Base-by-base conservation (phyloP, 75 land plant species). In the Cupressus sempervirens region DNA sequence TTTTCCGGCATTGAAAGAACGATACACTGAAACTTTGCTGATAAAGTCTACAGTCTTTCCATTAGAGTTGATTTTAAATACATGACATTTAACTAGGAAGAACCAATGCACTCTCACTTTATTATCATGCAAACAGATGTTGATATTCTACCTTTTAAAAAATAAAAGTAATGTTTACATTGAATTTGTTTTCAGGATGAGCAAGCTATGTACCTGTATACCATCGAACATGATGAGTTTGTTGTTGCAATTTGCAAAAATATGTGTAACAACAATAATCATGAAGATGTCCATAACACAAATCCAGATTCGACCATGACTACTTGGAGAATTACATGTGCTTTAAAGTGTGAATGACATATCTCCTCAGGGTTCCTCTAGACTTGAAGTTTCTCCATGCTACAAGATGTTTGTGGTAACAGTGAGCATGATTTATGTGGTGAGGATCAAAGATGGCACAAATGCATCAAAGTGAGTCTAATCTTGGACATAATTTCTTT, bases 181-280 rank as follows among this genome's bases (percentile, higher is more conserved):
- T 35, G 53, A 30, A 81, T 82, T 16, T 86, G 34, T 65, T 83
- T 83, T 29, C 88, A 96, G 98, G 96, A 94, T 86, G 98, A 96
- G 86, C 95, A 94, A 85, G 88, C 92, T 2, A 92, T 96, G 98
- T 96, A 96, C 86, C 91, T 93, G 20, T 94, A 86, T 34, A 91
- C 94, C 14, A 91, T 96, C 6, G 89, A 91, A 85, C 85, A 87
- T 56, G 98, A 96, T n/a, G 91, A 80, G 76, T 96, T 90, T 84
- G 84, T 89, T 54, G 95, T 93, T 72, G 86, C 92, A 30, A 35
- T 96, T 30, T 92, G 93, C 36, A 86, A 89, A 29, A 84, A 88
- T 72, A 82, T 82, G 38, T 84, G 74, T n/a, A 52, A 82, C 36
- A 75, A 48, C 56, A 38, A 81, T 54, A 80, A 56, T 35, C 10